Percentiles rank a stretch among this genome's conserved stretches.
Evolutionary conservation across 2,329 filamentous ascomycete genomes (phyloP).

Genomic region (Diaporthe australafricana): DNA sequence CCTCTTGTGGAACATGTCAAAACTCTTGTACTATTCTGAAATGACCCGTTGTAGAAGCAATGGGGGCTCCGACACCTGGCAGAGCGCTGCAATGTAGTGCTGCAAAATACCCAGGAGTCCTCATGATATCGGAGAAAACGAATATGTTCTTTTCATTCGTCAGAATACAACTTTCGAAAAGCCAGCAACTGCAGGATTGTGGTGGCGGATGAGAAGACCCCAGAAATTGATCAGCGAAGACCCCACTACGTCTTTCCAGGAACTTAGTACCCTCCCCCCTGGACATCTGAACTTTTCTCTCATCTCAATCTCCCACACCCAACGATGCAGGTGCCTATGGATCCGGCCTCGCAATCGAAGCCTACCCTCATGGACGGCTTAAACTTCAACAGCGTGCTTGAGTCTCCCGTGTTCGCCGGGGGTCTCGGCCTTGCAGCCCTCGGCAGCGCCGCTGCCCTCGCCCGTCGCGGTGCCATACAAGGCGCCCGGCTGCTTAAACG

Average conservation of each 20-base stretch:
- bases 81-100: not conserved
- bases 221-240: constrained; percentile 31
- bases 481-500: constrained; percentile 81
- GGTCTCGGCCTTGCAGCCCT: constrained; percentile 93
- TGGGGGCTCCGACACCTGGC: not conserved
- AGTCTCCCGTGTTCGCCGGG: constrained; percentile 73
- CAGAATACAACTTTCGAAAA: too few species aligned
- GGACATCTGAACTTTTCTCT: constrained; percentile 14
- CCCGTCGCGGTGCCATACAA: constrained; percentile 79
- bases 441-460: constrained; percentile 83
- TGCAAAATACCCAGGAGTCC: not conserved
- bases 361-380: constrained; percentile 45
- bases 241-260: constrained; percentile 31
- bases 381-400: constrained; percentile 69
- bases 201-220: not conserved
- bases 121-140: not conserved
- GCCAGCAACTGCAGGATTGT: not conserved
- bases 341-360: constrained; percentile 35
- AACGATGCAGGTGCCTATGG: constrained; percentile 39
- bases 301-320: not conserved
- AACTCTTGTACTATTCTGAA: not conserved
- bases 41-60: not conserved
- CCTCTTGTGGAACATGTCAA: not conserved
- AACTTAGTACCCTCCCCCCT: constrained; percentile 6
- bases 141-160: too few species aligned